phyloP scores from a whole-genome alignment of 1,139 yeast genomes.

The Keqinozyma sinolaborantium region DNA sequence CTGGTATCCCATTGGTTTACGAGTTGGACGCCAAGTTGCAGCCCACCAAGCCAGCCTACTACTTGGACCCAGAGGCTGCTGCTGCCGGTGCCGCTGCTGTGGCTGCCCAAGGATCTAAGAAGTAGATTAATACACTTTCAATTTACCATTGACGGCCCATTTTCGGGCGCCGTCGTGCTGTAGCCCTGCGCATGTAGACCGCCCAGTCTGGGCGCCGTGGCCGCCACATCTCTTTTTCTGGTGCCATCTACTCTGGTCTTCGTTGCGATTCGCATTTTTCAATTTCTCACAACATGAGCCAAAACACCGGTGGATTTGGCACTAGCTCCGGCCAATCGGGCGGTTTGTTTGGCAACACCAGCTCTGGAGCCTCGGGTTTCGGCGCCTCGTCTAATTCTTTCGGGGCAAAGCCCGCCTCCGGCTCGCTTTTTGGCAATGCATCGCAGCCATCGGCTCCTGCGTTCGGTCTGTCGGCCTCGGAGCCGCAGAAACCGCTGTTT shows the following conservation, averaged over 20 bases:
- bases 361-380: constrained; percentile 5
- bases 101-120: constrained; percentile 84
- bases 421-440: constrained; percentile 8
- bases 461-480: constrained; percentile 1
- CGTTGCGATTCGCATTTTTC: no score
- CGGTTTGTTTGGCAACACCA: constrained; percentile 3
- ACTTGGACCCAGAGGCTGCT: constrained; percentile 99
- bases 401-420: constrained; percentile 18
- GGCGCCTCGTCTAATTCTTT: constrained; percentile 12
- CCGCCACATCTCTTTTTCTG: no score
- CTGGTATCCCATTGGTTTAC: constrained; percentile 98
- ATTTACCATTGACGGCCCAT: no score
- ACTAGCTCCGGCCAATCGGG: constrained; percentile 1
- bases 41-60: constrained; percentile 92
- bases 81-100: constrained; percentile 99
- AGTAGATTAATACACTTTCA: constrained; percentile 17
- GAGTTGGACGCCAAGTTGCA: constrained; percentile 85
- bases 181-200: no score
- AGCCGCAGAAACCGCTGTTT: not conserved
- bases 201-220: no score
- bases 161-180: no score
- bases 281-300: not conserved
- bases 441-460: constrained; percentile 2
- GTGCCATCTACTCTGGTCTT: not conserved
- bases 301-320: not conserved